These are phyloP conservation scores for Naganishia kalamii DNA, from an alignment of 768 basidiomycete species.

Conservation along the genomic window DNA sequence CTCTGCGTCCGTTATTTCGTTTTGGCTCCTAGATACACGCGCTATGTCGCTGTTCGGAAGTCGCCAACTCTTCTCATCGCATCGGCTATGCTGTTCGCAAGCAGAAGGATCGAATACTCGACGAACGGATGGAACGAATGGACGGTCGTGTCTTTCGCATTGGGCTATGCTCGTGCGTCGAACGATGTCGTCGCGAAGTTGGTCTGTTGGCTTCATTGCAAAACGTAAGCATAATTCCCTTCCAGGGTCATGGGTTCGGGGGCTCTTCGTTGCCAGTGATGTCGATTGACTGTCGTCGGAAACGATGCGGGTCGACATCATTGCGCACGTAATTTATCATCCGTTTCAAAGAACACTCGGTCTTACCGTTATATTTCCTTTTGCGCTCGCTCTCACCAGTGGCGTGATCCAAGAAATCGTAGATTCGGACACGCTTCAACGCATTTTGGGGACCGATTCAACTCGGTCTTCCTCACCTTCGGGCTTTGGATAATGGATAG, in stretches of 20 bases:
- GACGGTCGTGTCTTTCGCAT: too few relatives aligned
- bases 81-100: constrained; percentile 13
- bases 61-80: not conserved
- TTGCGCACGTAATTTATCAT: not conserved
- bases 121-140: not conserved
- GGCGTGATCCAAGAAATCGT: not conserved
- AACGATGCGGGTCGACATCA: constrained; percentile 11
- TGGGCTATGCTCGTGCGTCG: constrained; percentile 3
- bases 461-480: not conserved
- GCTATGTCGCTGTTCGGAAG: constrained; percentile 16
- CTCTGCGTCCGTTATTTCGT: constrained; percentile 13
- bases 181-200: not conserved
- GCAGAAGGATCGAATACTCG: not conserved
- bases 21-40: constrained; percentile 15
- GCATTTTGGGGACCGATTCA: not conserved
- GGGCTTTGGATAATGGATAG: constrained; percentile 2
- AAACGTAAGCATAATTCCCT: constrained; percentile 10
- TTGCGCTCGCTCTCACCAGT: constrained; percentile 14
- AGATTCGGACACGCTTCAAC: constrained; percentile 1
- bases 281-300: constrained; percentile 11
- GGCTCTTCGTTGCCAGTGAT: constrained; percentile 2
- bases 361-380: constrained; percentile 12
- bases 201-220: not conserved
- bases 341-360: not conserved
- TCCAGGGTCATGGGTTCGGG: not conserved